A percentile compares a stretch with the other conserved stretches of the same genome.
Evolutionary conservation across 2,329 filamentous ascomycete species (phyloP).

Genomic region (Boeremia exigua): DNA sequence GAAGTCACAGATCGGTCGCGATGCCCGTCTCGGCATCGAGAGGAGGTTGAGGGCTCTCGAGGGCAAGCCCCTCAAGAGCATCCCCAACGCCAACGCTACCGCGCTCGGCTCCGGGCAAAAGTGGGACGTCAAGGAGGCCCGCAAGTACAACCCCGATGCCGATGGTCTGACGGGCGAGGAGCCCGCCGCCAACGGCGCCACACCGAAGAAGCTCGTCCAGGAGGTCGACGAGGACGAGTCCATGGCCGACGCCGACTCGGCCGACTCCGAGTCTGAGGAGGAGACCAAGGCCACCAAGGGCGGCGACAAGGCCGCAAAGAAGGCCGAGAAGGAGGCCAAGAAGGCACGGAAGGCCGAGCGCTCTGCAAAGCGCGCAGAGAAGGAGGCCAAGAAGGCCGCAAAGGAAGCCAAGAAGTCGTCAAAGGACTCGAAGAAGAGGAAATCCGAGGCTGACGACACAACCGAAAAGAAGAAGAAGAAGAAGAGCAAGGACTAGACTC

Average conservation of each 20-base stretch:
- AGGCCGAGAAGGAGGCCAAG: constrained; percentile 53
- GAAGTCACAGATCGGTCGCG: constrained; percentile 78
- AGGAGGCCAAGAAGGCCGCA: constrained; percentile 60
- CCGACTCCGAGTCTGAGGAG: constrained; percentile 41
- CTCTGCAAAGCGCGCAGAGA: constrained; percentile 47
- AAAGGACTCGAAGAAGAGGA: constrained; percentile 59
- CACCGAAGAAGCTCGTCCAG: constrained; percentile 55
- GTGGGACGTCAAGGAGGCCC: constrained; percentile 89
- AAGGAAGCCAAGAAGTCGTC: constrained; percentile 63
- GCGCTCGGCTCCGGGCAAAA: constrained; percentile 64
- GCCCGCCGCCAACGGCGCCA: constrained; percentile 59
- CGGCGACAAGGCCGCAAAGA: constrained; percentile 49
- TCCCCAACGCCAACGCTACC: constrained; percentile 64
- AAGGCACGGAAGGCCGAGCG: constrained; percentile 50
- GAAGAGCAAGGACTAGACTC: constrained; percentile 56
- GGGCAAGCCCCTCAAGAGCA: constrained; percentile 84
- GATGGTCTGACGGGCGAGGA: constrained; percentile 80
- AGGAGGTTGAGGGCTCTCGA: constrained; percentile 79
- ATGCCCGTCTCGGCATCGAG: constrained; percentile 75
- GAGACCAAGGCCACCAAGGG: constrained; percentile 40
- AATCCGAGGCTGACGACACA: constrained; percentile 55
- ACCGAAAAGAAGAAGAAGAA: constrained; percentile 63
- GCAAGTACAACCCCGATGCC: constrained; percentile 93
- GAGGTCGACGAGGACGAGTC: constrained; percentile 55
- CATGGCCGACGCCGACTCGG: constrained; percentile 47